These are phyloP conservation scores for Venturia aucupariae DNA, from an alignment of 2,329 filamentous ascomycete species.

Conservation along the genomic window DNA sequence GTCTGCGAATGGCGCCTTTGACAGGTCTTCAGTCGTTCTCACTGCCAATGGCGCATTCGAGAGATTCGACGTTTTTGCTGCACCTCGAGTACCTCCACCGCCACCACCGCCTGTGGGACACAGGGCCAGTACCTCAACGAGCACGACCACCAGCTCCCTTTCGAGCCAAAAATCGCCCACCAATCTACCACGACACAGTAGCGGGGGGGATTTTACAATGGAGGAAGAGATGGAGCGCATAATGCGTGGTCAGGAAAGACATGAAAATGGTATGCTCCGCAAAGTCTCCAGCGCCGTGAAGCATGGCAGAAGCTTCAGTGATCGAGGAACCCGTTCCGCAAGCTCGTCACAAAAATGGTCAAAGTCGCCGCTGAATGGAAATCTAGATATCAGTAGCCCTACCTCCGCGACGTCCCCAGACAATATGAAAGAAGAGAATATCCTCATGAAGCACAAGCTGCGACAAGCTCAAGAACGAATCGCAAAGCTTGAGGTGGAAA, in stretches of 20 bases:
- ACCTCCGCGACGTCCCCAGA: conserved; percentile 46
- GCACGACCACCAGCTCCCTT: conserved; percentile 34
- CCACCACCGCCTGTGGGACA: conserved; percentile 35
- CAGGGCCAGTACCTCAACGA: conserved; percentile 35
- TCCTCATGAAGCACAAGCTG: conserved; percentile 57
- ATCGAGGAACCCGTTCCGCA: conserved; percentile 32
- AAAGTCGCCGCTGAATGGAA: conserved; percentile 32
- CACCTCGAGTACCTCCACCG: conserved; percentile 34
- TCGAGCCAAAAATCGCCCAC: conserved; percentile 21
- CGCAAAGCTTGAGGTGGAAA: conserved; percentile 75
- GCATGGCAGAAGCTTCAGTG: conserved; percentile 82
- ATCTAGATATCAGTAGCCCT: conserved; percentile 58
- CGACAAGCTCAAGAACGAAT: conserved; percentile 75
- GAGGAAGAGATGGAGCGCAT: conserved; percentile 94
- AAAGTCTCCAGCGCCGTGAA: conserved; percentile 89
- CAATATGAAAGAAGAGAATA: conserved; percentile 36
- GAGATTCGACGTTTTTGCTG: conserved; percentile 31
- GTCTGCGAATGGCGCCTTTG: conserved; percentile 7
- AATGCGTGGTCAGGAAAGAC: conserved; percentile 61
- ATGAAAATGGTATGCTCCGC: conserved; percentile 59
- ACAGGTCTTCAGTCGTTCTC: neutral
- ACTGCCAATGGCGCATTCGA: conserved; percentile 12
- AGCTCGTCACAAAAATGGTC: conserved; percentile 22
- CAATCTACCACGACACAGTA: conserved; percentile 46
- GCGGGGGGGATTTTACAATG: conserved; percentile 80